A percentile compares a stretch with the other conserved stretches of the same genome.
Conservation (phyloP, 805 yeast species). For the Candida adriatica region DNA sequence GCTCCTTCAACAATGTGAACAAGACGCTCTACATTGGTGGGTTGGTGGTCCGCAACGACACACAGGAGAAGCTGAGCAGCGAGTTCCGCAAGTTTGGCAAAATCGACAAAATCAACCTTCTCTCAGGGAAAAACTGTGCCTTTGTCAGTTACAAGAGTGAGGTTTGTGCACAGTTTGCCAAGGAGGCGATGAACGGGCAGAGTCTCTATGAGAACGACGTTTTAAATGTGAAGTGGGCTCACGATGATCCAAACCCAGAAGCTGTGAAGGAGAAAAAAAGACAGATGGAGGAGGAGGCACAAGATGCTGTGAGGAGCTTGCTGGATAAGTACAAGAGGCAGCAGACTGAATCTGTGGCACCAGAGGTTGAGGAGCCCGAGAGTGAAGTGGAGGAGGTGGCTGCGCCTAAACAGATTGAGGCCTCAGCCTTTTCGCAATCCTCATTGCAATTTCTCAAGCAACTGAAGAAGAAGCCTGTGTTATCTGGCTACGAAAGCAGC, state of each 20-base stretch:
- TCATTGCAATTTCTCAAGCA: conserved; percentile 9
- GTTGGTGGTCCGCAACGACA: conserved; percentile 34
- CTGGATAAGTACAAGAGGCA: conserved; percentile 29
- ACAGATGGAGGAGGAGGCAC: conserved; percentile 22
- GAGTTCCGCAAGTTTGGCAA: conserved; percentile 74
- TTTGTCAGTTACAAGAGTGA: conserved; percentile 69
- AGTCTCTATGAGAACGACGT: conserved; percentile 61
- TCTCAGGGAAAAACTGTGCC: conserved; percentile 61
- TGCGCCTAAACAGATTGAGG: conserved; percentile 10
- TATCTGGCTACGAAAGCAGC: conserved; percentile 8
- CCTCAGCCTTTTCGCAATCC: conserved; percentile 5
- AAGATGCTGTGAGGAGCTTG: conserved; percentile 38
- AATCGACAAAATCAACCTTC: conserved; percentile 56
- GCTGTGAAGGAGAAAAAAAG: conserved; percentile 40
- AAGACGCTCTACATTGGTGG: conserved; percentile 73
- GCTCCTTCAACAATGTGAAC: conserved; percentile 65
- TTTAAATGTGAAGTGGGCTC: conserved; percentile 78
- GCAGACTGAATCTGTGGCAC: conserved; percentile 15
- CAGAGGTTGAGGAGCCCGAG: conserved; percentile 22
- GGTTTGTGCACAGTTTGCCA: conserved; percentile 84
- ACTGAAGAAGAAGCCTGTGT: conserved; percentile 5
- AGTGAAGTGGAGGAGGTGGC: conserved; percentile 11
- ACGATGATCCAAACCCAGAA: conserved; percentile 75
- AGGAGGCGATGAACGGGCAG: conserved; percentile 90
- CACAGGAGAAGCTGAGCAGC: conserved; percentile 30